Percentiles rank a stretch among this genome's conserved stretches.
phyloP scores from a whole-genome alignment of 106 monocot species.

The Dendrobium chrysotoxum region DNA sequence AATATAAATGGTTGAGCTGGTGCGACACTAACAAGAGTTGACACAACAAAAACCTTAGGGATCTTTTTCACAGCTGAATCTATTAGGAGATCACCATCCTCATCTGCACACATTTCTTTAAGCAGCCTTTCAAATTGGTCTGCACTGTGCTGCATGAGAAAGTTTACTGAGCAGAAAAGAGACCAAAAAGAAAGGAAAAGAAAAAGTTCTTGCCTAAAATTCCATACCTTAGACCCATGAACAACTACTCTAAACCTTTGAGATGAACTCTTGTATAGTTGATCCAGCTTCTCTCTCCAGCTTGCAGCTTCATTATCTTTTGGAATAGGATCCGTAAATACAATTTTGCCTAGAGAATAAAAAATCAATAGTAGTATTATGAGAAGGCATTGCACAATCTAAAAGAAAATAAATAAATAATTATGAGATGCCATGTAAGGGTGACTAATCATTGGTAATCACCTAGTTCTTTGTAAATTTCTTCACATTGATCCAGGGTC shows the following conservation, averaged over 20 bases:
- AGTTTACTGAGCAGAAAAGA: neutral
- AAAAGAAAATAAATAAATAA: conserved; percentile 8
- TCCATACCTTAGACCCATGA: conserved; percentile 92
- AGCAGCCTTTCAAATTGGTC: conserved; percentile 91
- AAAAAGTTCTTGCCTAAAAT: neutral
- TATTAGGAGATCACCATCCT: conserved; percentile 92
- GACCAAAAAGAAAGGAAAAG: neutral
- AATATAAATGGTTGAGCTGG: conserved; percentile 99
- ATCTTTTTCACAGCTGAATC: conserved; percentile 88
- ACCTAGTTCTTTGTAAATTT: conserved; percentile 98
- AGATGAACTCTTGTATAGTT: conserved; percentile 97
- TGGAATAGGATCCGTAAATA: conserved; percentile 80
- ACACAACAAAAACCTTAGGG: conserved; percentile 97
- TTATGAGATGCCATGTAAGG: neutral
- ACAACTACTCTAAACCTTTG: conserved; percentile 98
- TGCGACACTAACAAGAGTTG: conserved; percentile 80
- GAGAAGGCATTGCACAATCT: neutral
- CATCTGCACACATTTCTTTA: conserved; percentile 97
- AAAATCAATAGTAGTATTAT: conserved; percentile 6
- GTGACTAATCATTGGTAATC: neutral
- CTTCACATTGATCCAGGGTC: conserved; percentile 91
- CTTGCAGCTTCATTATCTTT: conserved; percentile 94
- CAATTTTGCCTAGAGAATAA: conserved; percentile 73
- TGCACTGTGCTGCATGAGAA: conserved; percentile 93
- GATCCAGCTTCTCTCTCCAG: conserved; percentile 97